Percentiles rank a stretch among this genome's conserved stretches.
Evolutionary conservation across 306 rosid genomes (phyloP).

Genomic region (Crotalaria pallida): DNA sequence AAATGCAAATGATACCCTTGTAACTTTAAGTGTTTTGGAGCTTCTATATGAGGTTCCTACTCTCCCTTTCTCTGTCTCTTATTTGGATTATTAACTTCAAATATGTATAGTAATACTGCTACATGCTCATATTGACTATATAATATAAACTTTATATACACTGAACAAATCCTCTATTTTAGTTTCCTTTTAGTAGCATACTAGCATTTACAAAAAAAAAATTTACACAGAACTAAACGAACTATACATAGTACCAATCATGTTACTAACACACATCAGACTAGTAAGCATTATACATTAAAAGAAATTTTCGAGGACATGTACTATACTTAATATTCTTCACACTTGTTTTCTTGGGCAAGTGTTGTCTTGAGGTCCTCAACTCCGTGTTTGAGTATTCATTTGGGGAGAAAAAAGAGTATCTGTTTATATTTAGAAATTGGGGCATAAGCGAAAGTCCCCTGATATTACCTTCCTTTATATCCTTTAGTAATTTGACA

Average conservation of each 20-base stretch:
- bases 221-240: neutral
- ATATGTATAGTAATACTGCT: neutral
- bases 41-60: slow-evolving; percentile 77
- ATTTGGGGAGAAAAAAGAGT: neutral
- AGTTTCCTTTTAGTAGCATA: neutral
- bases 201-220: neutral
- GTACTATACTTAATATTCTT: no score
- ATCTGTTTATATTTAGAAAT: neutral
- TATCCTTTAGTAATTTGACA: neutral
- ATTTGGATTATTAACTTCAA: neutral
- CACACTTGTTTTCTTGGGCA: no score
- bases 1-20: slow-evolving; percentile 66
- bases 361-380: neutral
- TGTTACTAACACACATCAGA: neutral
- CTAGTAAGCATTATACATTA: neutral
- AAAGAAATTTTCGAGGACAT: no score
- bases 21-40: slow-evolving; percentile 77
- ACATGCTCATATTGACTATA: slow-evolving; percentile 3
- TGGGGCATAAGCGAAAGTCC: neutral
- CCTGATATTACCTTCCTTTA: neutral
- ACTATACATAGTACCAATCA: neutral
- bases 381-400: neutral
- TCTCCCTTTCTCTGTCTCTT: slow-evolving; percentile 9
- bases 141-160: neutral
- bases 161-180: neutral